phyloP scores from a whole-genome alignment of 2,329 filamentous ascomycete species.

The Phialophora macrospora region DNA sequence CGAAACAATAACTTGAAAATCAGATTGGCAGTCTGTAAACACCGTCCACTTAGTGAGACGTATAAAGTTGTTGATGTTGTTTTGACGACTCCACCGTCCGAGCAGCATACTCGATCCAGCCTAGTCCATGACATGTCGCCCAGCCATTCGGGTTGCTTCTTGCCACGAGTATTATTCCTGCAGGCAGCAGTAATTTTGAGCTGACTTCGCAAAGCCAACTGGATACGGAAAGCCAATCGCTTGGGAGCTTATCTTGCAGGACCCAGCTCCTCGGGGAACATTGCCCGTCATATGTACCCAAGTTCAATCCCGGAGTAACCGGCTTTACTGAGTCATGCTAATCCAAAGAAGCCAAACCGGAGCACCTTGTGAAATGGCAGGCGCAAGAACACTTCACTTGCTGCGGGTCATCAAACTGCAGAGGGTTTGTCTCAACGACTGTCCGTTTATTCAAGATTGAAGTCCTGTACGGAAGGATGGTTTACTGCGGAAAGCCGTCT shows the following conservation, averaged over 20 bases:
- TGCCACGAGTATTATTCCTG: not conserved
- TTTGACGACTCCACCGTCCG: not conserved
- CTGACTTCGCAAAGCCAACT: no score
- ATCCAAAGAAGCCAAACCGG: no score
- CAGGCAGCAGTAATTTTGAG: not conserved
- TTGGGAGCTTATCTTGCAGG: no score
- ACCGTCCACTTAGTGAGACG: no score
- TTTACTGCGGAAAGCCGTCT: slow-evolving; percentile 52
- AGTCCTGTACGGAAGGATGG: slow-evolving; percentile 41
- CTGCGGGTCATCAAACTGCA: not conserved
- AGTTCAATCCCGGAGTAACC: no score
- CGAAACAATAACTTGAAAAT: not conserved
- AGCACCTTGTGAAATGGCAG: no score
- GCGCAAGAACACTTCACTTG: no score
- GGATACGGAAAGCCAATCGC: no score
- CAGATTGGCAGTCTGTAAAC: not conserved
- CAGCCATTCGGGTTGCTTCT: not conserved
- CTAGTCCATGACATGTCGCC: slow-evolving; percentile 4
- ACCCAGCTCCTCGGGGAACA: no score
- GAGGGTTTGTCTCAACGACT: not conserved
- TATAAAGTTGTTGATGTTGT: not conserved
- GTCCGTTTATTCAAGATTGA: not conserved
- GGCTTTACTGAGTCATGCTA: no score
- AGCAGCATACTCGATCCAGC: slow-evolving; percentile 10
- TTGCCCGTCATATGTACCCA: no score